Evolutionary conservation across 495 filamentous ascomycete genomes (phyloP), one percentile per base, ranked within the genome.

Genomic region (Talaromyces proteolyticus): DNA sequence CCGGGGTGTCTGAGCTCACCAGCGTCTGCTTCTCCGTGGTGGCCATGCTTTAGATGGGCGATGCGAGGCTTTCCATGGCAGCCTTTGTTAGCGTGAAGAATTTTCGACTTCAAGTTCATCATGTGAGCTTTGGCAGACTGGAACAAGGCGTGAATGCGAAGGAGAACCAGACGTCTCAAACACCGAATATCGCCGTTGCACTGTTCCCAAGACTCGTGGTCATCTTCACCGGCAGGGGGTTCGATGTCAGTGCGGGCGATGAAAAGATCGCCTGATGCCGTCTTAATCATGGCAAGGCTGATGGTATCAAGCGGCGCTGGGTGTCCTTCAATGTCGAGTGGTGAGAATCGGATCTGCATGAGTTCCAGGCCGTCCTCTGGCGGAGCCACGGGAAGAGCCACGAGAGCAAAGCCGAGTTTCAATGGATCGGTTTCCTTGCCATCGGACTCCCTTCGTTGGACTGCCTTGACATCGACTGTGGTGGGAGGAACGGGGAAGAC

Each of bases 291-390:
- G 39, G 61, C 67, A 47, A 79, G 62, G 20, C 64, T 64, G 26
- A 78, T 53, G 17, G 75, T 71, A 47, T 78, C 73, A 14, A 79
- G 60, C 16, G 72, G 69, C 18, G 77, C 70, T 8, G 75, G 73
- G 56, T 74, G 70, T 21, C 64, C 54, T 42, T 77, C 70, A 14
- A 79, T 59, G 36, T 74, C 75, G 53, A 79, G 66, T 26, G 78
- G 59, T 11, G 72, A 74, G 58, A 75, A 74, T 41, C 69, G 64
- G 29, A 74, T 55, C 34, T 63, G 63, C 7, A 68, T 56, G 17
- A 74, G 47, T 6, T 73, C 65, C 21, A 63, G 53, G 16, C 40
- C 63, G 4, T 70, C 60, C 3, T 58, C 54, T 1, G 64, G 58
- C 4, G 58, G 50, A 6, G 59, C 55, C 18, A 66, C 45, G 1